Conservation (phyloP, 176 grass and related monocot genomes). For the Olyra latifolia region DNA sequence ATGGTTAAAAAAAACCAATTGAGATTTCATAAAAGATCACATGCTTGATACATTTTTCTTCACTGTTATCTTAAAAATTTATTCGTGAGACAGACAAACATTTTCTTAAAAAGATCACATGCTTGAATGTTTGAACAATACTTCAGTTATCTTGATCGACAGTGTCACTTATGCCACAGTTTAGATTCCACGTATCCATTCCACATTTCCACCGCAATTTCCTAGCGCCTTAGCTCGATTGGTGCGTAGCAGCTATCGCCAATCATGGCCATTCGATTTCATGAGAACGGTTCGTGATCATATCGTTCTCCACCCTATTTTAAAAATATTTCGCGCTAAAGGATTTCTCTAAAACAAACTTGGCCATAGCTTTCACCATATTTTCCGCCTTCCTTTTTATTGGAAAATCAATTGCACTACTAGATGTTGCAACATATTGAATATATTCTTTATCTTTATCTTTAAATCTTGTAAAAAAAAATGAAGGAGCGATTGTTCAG, state of each 20-base stretch:
- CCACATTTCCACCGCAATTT: background rate
- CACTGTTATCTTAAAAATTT: background rate
- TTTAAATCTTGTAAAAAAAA: no score
- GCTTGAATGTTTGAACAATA: background rate
- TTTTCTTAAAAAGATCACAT: no score
- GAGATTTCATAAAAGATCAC: no score
- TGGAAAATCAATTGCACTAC: background rate
- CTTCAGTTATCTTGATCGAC: background rate
- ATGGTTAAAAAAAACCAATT: no score
- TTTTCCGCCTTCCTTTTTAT: background rate
- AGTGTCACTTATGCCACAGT: background rate
- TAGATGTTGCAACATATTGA: no score
- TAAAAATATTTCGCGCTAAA: background rate
- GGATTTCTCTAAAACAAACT: background rate
- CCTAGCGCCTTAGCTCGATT: background rate
- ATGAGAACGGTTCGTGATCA: background rate
- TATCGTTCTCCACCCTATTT: background rate
- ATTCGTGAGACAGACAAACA: background rate
- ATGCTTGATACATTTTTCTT: background rate
- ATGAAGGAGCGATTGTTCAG: no score
- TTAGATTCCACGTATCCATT: background rate
- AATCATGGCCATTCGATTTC: background rate
- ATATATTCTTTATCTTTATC: no score
- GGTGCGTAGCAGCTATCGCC: background rate
- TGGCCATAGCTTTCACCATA: background rate